Base-by-base conservation (phyloP, 2,329 filamentous ascomycete species). In the Cryphonectria nitschkei region DNA sequence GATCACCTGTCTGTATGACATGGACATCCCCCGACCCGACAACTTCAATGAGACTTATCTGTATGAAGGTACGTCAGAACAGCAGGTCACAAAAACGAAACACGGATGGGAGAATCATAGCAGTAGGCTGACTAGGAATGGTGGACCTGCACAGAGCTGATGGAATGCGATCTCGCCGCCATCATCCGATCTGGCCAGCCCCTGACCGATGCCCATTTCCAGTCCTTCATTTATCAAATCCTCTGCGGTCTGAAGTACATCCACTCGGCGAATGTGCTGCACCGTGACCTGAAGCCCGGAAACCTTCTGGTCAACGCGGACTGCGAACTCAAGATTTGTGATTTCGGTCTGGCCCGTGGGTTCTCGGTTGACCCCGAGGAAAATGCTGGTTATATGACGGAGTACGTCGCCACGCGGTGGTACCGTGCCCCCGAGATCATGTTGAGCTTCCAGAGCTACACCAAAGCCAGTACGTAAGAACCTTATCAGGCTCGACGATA, bases 141-240 rank as follows among this genome's bases (percentile, higher is more conserved):
- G n/a, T 37, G 22, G 22, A 34, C 7, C n/a, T 37, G 50, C 46
- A 52, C 79, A 98, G 96, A 99, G 83, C 87, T 99, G 81, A 99
- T 99, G 96, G 96, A 99, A 81, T 98, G 96, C 84, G 96, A 99
- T 83, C 84, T 99, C 80, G 96, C 96, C 43, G 96, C 96, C 75
- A 99, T 99, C 81, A 98, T 99, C 78, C 91, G 96, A 76, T 98
- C 95, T 58, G 96, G 96, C 73, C 96, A 99, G 81, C 95, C 96
- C 64, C 87, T 99, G 80, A 99, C 96, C 79, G 96, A 99, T 80
- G 96, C 96, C 69, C 96, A 99, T 83, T 99, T 99, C 86, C 96
- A 99, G 84, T 98, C 96, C 67, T 99, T 99, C 85, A 98, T 99
- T 84, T 99, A 99, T 86, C 96, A 99, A 87, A 99, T 99, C 76